Base-by-base conservation (phyloP, 2,329 filamentous ascomycete species). In the Dothideomycetes sp. region DNA sequence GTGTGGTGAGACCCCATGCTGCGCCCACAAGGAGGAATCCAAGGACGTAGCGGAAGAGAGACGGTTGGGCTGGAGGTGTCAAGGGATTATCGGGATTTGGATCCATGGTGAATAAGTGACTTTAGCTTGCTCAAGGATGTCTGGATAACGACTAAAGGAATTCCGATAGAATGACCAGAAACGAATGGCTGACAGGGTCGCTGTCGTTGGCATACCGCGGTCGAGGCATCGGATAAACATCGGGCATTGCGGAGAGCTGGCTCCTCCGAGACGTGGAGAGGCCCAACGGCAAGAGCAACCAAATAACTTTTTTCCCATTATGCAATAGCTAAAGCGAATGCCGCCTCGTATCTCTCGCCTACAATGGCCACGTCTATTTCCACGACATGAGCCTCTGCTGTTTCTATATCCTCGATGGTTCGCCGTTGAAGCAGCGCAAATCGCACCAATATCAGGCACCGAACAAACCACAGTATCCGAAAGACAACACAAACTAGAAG, bases 21-120 rank as follows among this genome's bases (percentile, higher is more conserved):
- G 91, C 68, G 39, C 88, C 87, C 50, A 96, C 88, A 45, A 94
- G 77, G 40, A 95, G 72, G 69, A 95, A 95, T 51, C 84, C 85
- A 45, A 89, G 70, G 48, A 91, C 71, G 70, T 91, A 94, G 65
- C 87, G 88, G 66, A 93, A 71, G 49, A 78, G 62, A 22, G 63
- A 62, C 10, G 63, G 67, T 12, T 47, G 48, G 13, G 52, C 29
- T 11, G 48, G 39, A 15, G 49, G 25, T 1, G 25, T 35, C 53
- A 51, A 11, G 48, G 45, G 20, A 51, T 55, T 45, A 8, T 29
- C 27, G 16, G 47, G 18, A 46, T 51, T 49, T 13, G 49, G 45
- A 49, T 59, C 55, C 55, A 59, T 60, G 9, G 10, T 27, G 7
- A 7, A 11, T 7, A 29, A 12, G n/a, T 13, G n/a, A 7, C 19